Base-by-base conservation (phyloP, 495 filamentous ascomycete species). In the Zalerion maritima region DNA sequence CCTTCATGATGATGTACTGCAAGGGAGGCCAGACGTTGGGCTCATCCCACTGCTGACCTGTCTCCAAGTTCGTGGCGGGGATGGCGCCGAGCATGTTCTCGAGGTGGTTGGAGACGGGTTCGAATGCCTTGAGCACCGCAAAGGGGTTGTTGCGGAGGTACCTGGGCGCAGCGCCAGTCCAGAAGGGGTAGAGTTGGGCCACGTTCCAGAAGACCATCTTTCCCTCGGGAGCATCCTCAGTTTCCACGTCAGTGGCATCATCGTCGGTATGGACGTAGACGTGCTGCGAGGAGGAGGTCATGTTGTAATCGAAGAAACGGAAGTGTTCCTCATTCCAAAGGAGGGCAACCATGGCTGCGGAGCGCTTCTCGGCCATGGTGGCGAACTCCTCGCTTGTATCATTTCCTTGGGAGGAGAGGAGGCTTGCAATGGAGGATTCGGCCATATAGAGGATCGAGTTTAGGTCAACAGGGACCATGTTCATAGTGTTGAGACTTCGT, bases 11-110 rank as follows among this genome's bases (percentile, higher is more conserved):
- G 10, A 55, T 41, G 44, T 66, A 57, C 46, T 52, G 49, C 16
- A 62, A 43, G 11, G 55, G 55, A 10, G 61, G 61, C 61, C 61
- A 66, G n/a, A 66, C 61, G 24, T 56, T 63, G 3, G 61, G 60
- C 32, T 66, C 45, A 40, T 66, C 61, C 61, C 61, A 66, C 33
- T 66, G 61, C 45, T 66, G 61, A 21, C 61, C 58, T 0, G 61
- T 60, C 11, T 30, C 16, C 19, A 54, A 47, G 36, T 60, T 66
- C 14, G 60, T 60, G 6, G 58, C 54, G 4, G 60, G 51, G 18
- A 64, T 53, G 24, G 41, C 58, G 29, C 61, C 61, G 3, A 39
- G 38, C 26, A 55, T 55, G 17, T 41, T 37, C 7, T 53, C 41
- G 18, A 64, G 47, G 15, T 51, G 38, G 32, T 34, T 22, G 0